These are phyloP conservation scores for Kwoniella shivajii DNA, from an alignment of 1,284 basidiomycete genomes.

Conservation along the genomic window DNA sequence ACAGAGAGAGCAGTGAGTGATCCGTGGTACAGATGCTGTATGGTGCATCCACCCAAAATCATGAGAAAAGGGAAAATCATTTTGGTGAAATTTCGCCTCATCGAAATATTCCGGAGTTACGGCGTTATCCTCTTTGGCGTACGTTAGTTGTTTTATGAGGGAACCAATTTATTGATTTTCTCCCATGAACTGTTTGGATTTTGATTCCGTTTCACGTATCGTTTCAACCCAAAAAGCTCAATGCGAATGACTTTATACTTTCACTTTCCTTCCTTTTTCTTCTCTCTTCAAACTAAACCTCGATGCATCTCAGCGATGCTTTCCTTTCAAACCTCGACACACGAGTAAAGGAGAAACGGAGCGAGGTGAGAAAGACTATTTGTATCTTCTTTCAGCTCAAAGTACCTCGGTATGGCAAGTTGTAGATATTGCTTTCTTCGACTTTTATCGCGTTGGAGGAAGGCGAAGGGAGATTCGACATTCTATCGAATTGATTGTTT, in stretches of 20 bases:
- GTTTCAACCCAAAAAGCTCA: background rate
- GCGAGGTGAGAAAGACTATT: constrained; percentile 38
- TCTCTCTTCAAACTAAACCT: constrained; percentile 21
- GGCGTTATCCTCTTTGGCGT: background rate
- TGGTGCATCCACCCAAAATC: too few species aligned
- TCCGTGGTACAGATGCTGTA: too few species aligned
- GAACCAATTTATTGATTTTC: constrained; percentile 14
- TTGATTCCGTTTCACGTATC: constrained; percentile 1
- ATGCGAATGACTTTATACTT: background rate
- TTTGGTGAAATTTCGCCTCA: constrained; percentile 28
- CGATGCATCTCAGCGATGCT: constrained; percentile 35
- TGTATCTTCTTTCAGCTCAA: too few species aligned
- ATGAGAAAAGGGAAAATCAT: too few species aligned
- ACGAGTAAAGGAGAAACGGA: constrained; percentile 42
- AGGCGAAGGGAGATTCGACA: background rate
- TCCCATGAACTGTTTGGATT: constrained; percentile 2
- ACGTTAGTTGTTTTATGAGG: background rate
- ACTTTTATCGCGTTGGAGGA: background rate
- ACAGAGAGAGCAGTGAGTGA: background rate
- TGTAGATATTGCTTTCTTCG: background rate
- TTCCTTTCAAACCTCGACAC: constrained; percentile 12
- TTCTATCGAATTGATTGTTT: too few species aligned
- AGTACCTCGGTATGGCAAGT: too few species aligned
- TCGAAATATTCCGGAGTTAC: constrained; percentile 14
- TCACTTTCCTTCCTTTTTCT: background rate